Percentiles rank a stretch among this genome's conserved stretches.
These are phyloP conservation scores for Phytophthora pistaciae DNA, from an alignment of 352 stramenopile species.

Conservation along the genomic window DNA sequence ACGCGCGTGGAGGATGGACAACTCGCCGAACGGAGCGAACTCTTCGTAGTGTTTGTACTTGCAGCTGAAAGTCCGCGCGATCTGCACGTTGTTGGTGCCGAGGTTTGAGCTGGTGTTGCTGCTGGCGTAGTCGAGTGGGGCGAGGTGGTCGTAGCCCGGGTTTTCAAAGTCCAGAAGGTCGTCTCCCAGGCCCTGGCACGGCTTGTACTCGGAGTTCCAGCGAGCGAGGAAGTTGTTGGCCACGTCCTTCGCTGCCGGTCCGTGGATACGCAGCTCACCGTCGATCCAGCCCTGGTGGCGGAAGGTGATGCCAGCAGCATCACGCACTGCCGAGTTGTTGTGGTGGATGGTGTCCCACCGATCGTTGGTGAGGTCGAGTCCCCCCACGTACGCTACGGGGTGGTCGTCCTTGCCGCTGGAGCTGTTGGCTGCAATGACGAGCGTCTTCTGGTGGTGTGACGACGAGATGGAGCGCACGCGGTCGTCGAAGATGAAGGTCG, in stretches of 20 bases:
- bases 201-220: constrained; percentile 50
- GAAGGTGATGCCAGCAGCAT: constrained; percentile 30
- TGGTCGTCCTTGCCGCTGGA: constrained; percentile 6
- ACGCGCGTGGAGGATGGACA: constrained; percentile 57
- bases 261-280: constrained; percentile 43
- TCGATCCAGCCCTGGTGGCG: constrained; percentile 59
- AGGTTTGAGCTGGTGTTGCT: constrained; percentile 2
- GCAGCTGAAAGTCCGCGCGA: constrained; percentile 66
- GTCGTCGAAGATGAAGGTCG: constrained; percentile 57
- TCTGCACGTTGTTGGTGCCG: constrained; percentile 44
- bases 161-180: constrained; percentile 49
- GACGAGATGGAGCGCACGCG: constrained; percentile 34
- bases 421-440: constrained; percentile 28
- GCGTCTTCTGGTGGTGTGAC: constrained; percentile 59
- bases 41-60: constrained; percentile 41
- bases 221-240: constrained; percentile 54
- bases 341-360: constrained; percentile 66
- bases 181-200: constrained; percentile 23
- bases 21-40: constrained; percentile 64
- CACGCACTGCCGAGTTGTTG: constrained; percentile 45
- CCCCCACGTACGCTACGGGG: constrained; percentile 51
- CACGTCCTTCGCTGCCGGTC: constrained; percentile 49
- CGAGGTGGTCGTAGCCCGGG: constrained; percentile 27
- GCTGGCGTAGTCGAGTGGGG: constrained; percentile 1
- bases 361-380: constrained; percentile 55